Evolutionary conservation across 78 protist species (phyloP).

Genomic region (slime mould (Dictyostelium discoideum)): dicty_2.7 NC_007090.3:660001-660500

Average conservation of each 20-base stretch:
- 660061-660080: no score
- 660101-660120: no score
- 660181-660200: background rate
- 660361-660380: background rate
- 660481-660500: background rate
- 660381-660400: background rate
- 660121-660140: no score
- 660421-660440: background rate
- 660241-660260: background rate
- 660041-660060: no score
- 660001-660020: background rate
- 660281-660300: background rate
- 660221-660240: background rate
- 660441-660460: background rate
- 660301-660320: background rate
- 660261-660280: background rate
- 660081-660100: no score
- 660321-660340: background rate
- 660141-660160: background rate
- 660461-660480: background rate
- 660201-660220: background rate
- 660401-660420: background rate
- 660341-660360: background rate
- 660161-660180: background rate
- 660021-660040: no score